Conservation (phyloP, 352 stramenopile genomes). For the Phytophthora sojae region DNA sequence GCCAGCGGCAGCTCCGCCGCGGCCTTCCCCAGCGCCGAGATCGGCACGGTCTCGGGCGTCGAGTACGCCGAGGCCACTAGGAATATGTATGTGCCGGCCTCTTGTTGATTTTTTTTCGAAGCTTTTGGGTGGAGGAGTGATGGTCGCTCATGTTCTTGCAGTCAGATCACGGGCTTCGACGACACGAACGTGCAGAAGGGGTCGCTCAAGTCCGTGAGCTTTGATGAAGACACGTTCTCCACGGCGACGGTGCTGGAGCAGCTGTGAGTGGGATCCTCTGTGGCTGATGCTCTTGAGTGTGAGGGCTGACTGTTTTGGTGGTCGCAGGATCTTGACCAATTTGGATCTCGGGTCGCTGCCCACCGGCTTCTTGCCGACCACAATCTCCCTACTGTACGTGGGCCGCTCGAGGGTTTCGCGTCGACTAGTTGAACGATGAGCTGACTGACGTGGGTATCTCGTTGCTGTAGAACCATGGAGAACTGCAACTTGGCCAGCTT, state of each 20-base stretch:
- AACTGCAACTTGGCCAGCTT: conserved; percentile 74
- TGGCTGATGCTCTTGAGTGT: neutral
- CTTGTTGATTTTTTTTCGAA: neutral
- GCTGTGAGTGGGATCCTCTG: conserved; percentile 47
- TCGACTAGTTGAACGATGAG: neutral
- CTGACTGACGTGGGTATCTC: conserved; percentile 12
- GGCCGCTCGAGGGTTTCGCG: neutral
- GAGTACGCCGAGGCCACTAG: conserved; percentile 51
- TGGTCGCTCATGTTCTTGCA: conserved; percentile 30
- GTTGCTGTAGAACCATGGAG: conserved; percentile 53
- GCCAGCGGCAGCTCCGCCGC: conserved; percentile 27
- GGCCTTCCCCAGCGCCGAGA: conserved; percentile 58
- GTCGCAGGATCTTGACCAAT: conserved; percentile 59
- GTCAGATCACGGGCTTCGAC: conserved; percentile 81
- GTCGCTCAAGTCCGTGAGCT: conserved; percentile 58
- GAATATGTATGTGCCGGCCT: conserved; percentile 47
- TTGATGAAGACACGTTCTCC: conserved; percentile 56
- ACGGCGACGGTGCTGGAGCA: conserved; percentile 44
- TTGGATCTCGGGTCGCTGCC: conserved; percentile 60
- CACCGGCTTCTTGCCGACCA: conserved; percentile 60
- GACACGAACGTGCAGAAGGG: conserved; percentile 62
- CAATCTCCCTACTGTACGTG: conserved; percentile 51
- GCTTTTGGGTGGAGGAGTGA: neutral
- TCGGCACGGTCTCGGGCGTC: conserved; percentile 51
- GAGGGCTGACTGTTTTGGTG: neutral